These are phyloP conservation scores for Taiozyma sp. DNA, from an alignment of 1,139 yeast genomes.

Conservation along the genomic window DNA sequence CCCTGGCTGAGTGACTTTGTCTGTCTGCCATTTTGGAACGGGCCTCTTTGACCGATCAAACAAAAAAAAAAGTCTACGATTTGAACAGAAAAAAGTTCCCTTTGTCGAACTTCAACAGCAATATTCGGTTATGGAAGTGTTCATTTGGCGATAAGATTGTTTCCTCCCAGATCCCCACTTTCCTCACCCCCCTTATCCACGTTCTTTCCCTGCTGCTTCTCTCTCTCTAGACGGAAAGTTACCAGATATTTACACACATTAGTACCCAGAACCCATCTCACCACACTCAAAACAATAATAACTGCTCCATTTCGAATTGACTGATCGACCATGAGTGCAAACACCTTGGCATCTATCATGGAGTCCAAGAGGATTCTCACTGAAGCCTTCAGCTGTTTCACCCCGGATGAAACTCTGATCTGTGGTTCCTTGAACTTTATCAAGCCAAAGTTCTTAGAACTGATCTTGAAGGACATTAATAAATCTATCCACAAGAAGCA, in stretches of 20 bases:
- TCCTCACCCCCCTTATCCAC: neutral
- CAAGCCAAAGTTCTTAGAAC: conserved; percentile 13
- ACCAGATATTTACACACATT: neutral
- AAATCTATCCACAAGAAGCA: conserved; percentile 6
- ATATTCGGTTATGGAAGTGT: neutral
- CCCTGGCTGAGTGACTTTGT: neutral
- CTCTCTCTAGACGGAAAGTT: neutral
- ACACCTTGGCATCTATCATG: conserved; percentile 7
- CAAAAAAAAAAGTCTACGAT: neutral
- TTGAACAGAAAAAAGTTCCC: neutral
- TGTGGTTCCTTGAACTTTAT: conserved; percentile 21
- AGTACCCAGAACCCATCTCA: neutral
- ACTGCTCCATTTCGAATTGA: neutral
- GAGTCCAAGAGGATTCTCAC: conserved; percentile 16
- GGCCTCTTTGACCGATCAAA: neutral
- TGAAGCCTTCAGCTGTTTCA: conserved; percentile 7
- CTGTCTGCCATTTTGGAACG: neutral
- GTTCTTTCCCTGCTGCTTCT: neutral
- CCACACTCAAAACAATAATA: neutral
- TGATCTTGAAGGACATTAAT: conserved; percentile 18
- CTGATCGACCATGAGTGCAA: neutral
- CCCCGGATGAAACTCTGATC: conserved; percentile 18
- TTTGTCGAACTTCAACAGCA: neutral
- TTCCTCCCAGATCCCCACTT: neutral
- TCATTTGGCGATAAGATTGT: neutral